Conservation (phyloP, 805 yeast genomes). For the Candida ficus region DNA sequence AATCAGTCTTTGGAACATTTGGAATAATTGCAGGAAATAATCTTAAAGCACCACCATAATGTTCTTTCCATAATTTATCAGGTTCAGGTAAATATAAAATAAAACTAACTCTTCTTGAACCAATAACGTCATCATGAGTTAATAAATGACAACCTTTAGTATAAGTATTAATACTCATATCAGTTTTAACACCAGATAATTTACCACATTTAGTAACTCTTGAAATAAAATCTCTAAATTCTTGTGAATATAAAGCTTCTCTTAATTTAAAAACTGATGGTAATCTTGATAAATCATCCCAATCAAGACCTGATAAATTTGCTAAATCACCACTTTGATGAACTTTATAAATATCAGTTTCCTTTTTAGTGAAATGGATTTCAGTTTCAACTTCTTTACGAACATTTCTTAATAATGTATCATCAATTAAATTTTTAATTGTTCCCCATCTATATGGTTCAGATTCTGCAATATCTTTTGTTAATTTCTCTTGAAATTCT, state of each 20-base stretch:
- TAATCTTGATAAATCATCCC: constrained; percentile 65
- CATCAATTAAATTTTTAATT: constrained; percentile 67
- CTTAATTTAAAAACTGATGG: constrained; percentile 76
- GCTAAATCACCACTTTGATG: constrained; percentile 89
- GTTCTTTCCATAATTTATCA: constrained; percentile 80
- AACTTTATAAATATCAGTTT: constrained; percentile 94
- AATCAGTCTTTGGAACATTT: constrained; percentile 85
- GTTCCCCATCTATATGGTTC: constrained; percentile 91
- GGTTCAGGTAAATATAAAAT: constrained; percentile 93
- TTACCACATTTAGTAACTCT: constrained; percentile 83
- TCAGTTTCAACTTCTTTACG: constrained; percentile 78
- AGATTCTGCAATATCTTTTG: constrained; percentile 43
- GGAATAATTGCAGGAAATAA: constrained; percentile 82
- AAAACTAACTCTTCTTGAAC: constrained; percentile 88
- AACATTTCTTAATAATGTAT: constrained; percentile 69
- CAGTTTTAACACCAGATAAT: constrained; percentile 85
- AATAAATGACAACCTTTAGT: constrained; percentile 89
- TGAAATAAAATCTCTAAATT: constrained; percentile 74
- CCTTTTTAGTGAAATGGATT: constrained; percentile 89
- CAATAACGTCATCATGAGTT: constrained; percentile 97
- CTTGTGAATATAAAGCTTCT: constrained; percentile 81
- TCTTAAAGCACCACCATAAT: constrained; percentile 90
- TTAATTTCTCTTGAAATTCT: constrained; percentile 34
- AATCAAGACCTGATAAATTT: constrained; percentile 78
- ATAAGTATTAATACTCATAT: constrained; percentile 87